Evolutionary conservation across 2,329 filamentous ascomycete species (phyloP).

Genomic region (Endocalyx cinctus): DNA sequence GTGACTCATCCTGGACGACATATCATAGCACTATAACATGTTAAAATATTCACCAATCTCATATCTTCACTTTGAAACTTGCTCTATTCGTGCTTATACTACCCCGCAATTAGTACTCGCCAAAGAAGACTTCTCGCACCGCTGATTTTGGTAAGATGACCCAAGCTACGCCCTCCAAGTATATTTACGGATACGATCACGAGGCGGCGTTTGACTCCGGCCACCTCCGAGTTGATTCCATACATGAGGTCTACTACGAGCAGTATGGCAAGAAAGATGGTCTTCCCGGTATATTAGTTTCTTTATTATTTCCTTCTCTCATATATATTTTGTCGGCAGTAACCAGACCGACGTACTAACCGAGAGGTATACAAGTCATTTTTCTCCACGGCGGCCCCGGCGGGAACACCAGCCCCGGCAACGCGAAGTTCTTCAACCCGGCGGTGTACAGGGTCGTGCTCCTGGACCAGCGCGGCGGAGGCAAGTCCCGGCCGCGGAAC

Average conservation of each 20-base stretch:
- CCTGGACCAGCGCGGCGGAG: constrained; percentile 42
- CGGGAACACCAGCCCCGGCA: constrained; percentile 26
- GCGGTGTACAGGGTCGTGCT: constrained; percentile 38
- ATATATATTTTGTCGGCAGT: too few species aligned
- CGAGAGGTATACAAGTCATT: constrained; percentile 5
- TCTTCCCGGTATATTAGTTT: constrained; percentile 8
- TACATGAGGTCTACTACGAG: constrained; percentile 12
- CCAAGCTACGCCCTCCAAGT: too few species aligned
- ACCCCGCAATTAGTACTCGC: too few species aligned
- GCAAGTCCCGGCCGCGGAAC: constrained; percentile 36
- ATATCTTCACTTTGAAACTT: too few species aligned
- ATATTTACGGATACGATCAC: constrained; percentile 9
- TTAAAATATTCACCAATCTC: too few species aligned
- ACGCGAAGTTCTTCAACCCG: constrained; percentile 39
- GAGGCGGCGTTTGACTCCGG: constrained; percentile 9
- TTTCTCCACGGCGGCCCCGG: constrained; percentile 38
- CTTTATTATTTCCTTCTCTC: too few species aligned
- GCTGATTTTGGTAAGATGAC: too few species aligned
- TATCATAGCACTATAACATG: too few species aligned
- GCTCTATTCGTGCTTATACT: too few species aligned
- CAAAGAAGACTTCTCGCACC: too few species aligned
- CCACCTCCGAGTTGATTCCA: constrained; percentile 8
- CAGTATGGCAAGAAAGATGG: constrained; percentile 13
- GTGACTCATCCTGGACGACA: too few species aligned
- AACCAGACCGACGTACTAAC: too few species aligned